phyloP scores from a whole-genome alignment of 2,329 filamentous ascomycete species.

The Penicillium italicum region DNA sequence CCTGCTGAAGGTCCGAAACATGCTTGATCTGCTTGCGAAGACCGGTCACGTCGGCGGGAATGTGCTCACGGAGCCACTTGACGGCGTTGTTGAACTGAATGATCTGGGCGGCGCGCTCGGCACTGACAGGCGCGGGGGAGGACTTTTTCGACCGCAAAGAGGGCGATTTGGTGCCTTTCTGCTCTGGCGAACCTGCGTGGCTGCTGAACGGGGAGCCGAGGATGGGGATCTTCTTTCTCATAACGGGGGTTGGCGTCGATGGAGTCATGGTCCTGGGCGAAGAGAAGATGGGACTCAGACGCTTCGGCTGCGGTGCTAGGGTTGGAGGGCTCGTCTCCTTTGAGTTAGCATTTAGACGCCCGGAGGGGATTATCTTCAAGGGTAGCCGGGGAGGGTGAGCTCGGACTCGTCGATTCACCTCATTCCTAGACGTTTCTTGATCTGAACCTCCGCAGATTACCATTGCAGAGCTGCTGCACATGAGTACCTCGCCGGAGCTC shows the following conservation, averaged over 20 bases:
- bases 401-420: neutral
- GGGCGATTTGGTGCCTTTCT: neutral
- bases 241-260: neutral
- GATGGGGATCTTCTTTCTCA: neutral
- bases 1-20: constrained; percentile 23
- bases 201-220: neutral
- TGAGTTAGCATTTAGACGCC: constrained; percentile 1
- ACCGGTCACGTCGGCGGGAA: constrained; percentile 26
- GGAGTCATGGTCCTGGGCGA: neutral
- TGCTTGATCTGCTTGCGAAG: constrained; percentile 28
- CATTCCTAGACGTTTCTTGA: neutral
- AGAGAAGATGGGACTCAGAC: neutral
- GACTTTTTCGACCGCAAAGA: neutral
- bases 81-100: constrained; percentile 26
- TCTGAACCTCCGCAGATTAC: neutral
- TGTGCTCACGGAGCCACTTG: constrained; percentile 25
- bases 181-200: neutral
- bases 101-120: constrained; percentile 11
- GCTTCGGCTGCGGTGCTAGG: neutral
- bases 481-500: constrained; percentile 4
- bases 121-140: neutral
- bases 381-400: constrained; percentile 20
- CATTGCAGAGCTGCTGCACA: neutral
- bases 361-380: constrained; percentile 20
- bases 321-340: neutral